Conservation (phyloP, 306 rosid genomes). For the Fragaria vesca region DNA sequence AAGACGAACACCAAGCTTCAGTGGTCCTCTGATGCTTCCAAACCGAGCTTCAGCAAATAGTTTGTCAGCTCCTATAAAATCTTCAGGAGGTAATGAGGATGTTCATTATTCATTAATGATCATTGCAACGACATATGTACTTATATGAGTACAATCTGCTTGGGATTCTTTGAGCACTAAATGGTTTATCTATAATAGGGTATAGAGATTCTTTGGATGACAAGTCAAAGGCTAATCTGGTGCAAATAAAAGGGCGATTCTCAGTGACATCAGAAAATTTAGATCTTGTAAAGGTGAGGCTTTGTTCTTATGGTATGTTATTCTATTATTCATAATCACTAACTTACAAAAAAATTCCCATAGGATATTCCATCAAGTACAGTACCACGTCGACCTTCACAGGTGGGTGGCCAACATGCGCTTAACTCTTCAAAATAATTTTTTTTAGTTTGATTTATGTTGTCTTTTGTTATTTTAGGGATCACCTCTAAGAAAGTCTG, state of each 20-base stretch:
- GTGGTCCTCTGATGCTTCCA: slow-evolving; percentile 99
- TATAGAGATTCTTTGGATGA: slow-evolving; percentile 93
- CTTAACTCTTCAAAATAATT: slow-evolving; percentile 13
- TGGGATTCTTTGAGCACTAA: slow-evolving; percentile 23
- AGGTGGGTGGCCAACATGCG: slow-evolving; percentile 55
- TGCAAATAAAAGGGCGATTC: slow-evolving; percentile 96
- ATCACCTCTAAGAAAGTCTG: slow-evolving; percentile 84
- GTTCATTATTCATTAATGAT: slow-evolving; percentile 15
- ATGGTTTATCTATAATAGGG: slow-evolving; percentile 50
- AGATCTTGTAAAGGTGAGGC: slow-evolving; percentile 88
- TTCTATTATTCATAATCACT: slow-evolving; percentile 30
- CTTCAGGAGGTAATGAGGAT: slow-evolving; percentile 83
- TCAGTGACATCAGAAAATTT: slow-evolving; percentile 96
- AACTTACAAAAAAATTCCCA: slow-evolving; percentile 41
- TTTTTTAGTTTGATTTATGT: slow-evolving; percentile 22
- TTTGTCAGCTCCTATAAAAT: slow-evolving; percentile 96
- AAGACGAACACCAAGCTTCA: slow-evolving; percentile 81
- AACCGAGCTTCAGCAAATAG: slow-evolving; percentile 99
- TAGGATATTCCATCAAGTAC: slow-evolving; percentile 96
- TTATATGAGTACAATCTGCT: slow-evolving; percentile 5
- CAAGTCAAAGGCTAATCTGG: slow-evolving; percentile 86
- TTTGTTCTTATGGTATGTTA: slow-evolving; percentile 14
- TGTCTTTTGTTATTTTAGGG: slow-evolving; percentile 54
- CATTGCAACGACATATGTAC: slow-evolving; percentile 17
- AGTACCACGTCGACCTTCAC: slow-evolving; percentile 78